A percentile compares a stretch with the other conserved stretches of the same genome.
phyloP scores from a whole-genome alignment of 805 yeast species.

The Candida dajiaensis region DNA sequence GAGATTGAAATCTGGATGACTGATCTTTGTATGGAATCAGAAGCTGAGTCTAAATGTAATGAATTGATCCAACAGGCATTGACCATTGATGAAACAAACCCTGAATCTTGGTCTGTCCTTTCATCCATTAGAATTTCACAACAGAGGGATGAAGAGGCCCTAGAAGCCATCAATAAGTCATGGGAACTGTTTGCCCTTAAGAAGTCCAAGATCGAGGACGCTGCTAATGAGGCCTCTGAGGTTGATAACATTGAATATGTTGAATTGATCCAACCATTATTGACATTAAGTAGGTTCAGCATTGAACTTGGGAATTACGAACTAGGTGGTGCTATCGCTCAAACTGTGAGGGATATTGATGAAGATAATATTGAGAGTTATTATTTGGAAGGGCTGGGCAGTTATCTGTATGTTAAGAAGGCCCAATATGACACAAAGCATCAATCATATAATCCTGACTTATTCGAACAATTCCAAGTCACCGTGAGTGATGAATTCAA shows the following conservation, averaged over 20 bases:
- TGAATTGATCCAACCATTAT: constrained; percentile 67
- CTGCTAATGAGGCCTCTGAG: constrained; percentile 32
- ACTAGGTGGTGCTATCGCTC: constrained; percentile 56
- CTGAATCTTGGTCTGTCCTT: constrained; percentile 77
- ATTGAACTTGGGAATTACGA: constrained; percentile 75
- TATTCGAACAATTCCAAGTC: constrained; percentile 18
- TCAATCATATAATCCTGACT: constrained; percentile 18
- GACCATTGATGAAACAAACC: constrained; percentile 44
- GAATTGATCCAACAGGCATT: constrained; percentile 59
- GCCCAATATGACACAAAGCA: constrained; percentile 15
- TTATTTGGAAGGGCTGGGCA: constrained; percentile 78
- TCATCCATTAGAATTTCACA: constrained; percentile 91
- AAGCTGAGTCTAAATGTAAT: constrained; percentile 81
- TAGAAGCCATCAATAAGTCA: constrained; percentile 54
- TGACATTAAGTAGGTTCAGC: constrained; percentile 67
- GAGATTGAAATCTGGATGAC: constrained; percentile 97
- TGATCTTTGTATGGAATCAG: constrained; percentile 88
- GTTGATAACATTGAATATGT: constrained; percentile 38
- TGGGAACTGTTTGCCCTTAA: constrained; percentile 63
- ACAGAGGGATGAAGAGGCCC: constrained; percentile 68
- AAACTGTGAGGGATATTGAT: constrained; percentile 66
- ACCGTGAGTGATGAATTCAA: constrained; percentile 4
- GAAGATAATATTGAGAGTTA: constrained; percentile 78
- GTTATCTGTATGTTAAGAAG: constrained; percentile 43
- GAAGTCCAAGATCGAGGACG: constrained; percentile 42